Evolutionary conservation across 2,329 filamentous ascomycete genomes (phyloP), one percentile per base, ranked within the genome.

Genomic region (Neofusicoccum cordaticola): DNA sequence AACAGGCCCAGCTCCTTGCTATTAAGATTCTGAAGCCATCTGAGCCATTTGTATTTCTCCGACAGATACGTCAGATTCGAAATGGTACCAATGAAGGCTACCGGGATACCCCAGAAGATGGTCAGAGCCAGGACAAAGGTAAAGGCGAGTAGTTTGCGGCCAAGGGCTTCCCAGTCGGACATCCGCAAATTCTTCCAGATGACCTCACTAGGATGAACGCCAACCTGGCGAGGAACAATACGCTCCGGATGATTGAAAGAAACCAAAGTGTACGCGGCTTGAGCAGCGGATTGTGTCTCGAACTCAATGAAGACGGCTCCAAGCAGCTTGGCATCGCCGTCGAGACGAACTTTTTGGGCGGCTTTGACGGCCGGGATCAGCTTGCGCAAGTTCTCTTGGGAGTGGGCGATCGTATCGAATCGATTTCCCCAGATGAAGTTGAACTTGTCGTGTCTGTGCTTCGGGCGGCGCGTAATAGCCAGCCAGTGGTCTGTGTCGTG

Each of bases 251-350:
- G 87, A 75, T 95, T 91, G 76, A 94, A 91, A 2, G 90, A 85
- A 93, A 83, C 15, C 71, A 90, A 86, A 76, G 97, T 92, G 77
- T 87, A 93, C 17, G 94, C 94, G 60, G 87, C 85, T 76, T 98
- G 93, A 7, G 95, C 95, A 65, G 90, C 89, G 64, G 88, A 86
- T 76, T 97, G 93, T 4, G 84, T 87, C 66, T 86, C 84, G 72
- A 97, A 99, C 73, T 97, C 91, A 66, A 98, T 86, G 73, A 99
- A 98, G 5, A 95, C 90, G 17, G 91, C 89, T 0, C 89, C 86
- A 6, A 92, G 81, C 62, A 89, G 85, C 61, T 88, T 84, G 51
- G 84, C 86, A 44, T 90, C 84, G 60, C 90, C 89, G 13, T 84
- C 82, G 63, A 84, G 86, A 72, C 92, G 90, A 63, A 84, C 82